Base-by-base conservation (phyloP, 2,329 filamentous ascomycete species). In the Penicillium sclerotiorum region DNA sequence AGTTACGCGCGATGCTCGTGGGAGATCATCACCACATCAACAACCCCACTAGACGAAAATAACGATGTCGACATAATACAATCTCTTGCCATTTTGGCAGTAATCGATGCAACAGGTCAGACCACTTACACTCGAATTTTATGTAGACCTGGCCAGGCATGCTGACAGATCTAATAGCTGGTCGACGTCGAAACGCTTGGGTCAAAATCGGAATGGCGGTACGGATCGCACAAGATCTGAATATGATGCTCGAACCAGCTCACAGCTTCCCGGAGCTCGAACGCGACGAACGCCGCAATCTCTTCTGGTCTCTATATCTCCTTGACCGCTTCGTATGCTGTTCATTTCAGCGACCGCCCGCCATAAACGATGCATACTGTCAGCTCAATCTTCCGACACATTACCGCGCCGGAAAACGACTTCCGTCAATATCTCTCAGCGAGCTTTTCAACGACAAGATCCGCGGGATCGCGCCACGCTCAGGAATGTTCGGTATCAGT, bases 291-390 rank as follows among this genome's bases (percentile, higher is more conserved):
- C 59, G 67, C n/a, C 55, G 70, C 5, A 53, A 65, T 9, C 61
- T 67, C 0, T 73, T 73, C 39, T 73, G 71, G 71, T 73, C 71
- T 3, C 58, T 73, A 17, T 73, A 72, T 45, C 59, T 73, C 6
- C 56, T 72, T 1, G 71, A 73, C 47, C 64, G 63, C 27, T 58
- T 73, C 4, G 62, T 70, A 5, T 72, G 68, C 12, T 72, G 70
- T 49, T 69, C 65, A 2, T 62, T 66, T 6, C 60, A 62, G 28
- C 60, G 70, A 15, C 68, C 71, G 1, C 61, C 67, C 2, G 64
- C 67, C 4, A 60, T 74, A 28, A 52, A 61, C 1, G 69, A 72
- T 38, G 61, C 61, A 4, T 60, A 69, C 32, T 72, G 68, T 51
- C 57, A 56, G 9, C 46, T 72, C 1, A 62, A 63, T 23, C 54